Percentiles rank a stretch among this genome's conserved stretches.
Conservation (phyloP, 2,329 filamentous ascomycete genomes). For the Ophiostoma ulmi region DNA sequence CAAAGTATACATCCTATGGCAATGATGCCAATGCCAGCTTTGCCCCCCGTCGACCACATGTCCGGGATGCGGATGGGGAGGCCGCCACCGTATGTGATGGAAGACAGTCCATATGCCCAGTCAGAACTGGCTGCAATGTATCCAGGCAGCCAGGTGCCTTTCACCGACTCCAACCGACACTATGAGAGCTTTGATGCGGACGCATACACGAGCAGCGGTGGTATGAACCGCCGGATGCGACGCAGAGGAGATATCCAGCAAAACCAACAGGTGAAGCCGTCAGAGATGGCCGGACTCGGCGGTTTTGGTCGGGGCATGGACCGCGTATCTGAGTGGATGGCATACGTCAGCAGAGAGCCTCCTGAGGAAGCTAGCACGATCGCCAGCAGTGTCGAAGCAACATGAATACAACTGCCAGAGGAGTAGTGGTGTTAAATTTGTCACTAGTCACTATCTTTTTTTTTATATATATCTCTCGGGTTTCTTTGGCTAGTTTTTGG, state of each 20-base stretch:
- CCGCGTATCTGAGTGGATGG: conserved; percentile 47
- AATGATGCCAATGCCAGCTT: conserved; percentile 35
- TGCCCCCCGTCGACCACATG: conserved; percentile 27
- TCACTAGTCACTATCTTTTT: not conserved
- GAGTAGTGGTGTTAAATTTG: not conserved
- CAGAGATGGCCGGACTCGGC: conserved; percentile 45
- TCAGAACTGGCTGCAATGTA: conserved; percentile 7
- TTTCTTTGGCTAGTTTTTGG: not conserved
- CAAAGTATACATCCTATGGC: conserved; percentile 22
- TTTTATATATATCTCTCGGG: not conserved
- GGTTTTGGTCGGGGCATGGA: conserved; percentile 43
- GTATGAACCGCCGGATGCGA: conserved; percentile 12
- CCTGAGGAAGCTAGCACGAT: conserved; percentile 32
- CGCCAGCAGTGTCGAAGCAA: not conserved
- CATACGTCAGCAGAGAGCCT: conserved; percentile 43
- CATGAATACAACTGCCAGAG: not conserved
- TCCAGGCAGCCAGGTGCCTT: conserved; percentile 16
- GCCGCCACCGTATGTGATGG: conserved; percentile 38
- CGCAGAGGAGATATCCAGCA: conserved; percentile 19
- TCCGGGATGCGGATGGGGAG: conserved; percentile 34
- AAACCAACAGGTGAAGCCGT: conserved; percentile 33
- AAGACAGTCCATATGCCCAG: conserved; percentile 39
- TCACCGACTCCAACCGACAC: conserved; percentile 1
- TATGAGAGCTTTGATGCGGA: conserved; percentile 20
- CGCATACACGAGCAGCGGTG: not conserved